Conservation (phyloP, 345 rosid species). For the Euphorbia tirucalli region DNA sequence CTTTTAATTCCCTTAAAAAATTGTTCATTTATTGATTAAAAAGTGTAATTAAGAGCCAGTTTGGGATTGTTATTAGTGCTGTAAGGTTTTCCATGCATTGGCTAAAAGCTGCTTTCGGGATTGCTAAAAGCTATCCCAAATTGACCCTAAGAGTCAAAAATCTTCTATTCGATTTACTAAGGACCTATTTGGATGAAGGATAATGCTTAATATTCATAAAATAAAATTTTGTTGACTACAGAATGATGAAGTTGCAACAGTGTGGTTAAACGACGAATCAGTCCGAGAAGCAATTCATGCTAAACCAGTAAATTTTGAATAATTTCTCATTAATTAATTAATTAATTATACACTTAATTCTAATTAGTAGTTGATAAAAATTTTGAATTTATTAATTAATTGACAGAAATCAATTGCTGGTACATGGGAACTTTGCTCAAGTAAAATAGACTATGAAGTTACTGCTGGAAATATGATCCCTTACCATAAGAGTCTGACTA, state of each 20-base stretch:
- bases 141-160: too few species aligned
- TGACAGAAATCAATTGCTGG: conserved; percentile 30
- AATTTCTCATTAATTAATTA: neutral
- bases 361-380: neutral
- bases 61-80: too few species aligned
- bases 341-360: neutral
- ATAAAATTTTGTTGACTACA: too few species aligned
- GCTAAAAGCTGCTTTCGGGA: too few species aligned
- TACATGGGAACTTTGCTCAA: conserved; percentile 47
- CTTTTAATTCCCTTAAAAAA: too few species aligned
- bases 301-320: conserved; percentile 24
- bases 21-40: too few species aligned
- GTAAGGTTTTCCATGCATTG: too few species aligned
- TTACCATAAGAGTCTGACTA: conserved; percentile 44
- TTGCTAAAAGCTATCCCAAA: too few species aligned
- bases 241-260: conserved; percentile 45
- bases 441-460: conserved; percentile 16
- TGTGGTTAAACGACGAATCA: conserved; percentile 45
- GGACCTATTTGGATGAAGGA: too few species aligned
- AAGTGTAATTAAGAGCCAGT: too few species aligned
- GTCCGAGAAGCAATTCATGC: conserved; percentile 56
- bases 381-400: neutral
- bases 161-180: too few species aligned
- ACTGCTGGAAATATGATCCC: conserved; percentile 48
- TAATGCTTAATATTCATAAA: too few species aligned